Evolutionary conservation across 176 grass and related monocot genomes (phyloP), one percentile per base, ranked within the genome.

Genomic region (Aegilops tauschii): DNA sequence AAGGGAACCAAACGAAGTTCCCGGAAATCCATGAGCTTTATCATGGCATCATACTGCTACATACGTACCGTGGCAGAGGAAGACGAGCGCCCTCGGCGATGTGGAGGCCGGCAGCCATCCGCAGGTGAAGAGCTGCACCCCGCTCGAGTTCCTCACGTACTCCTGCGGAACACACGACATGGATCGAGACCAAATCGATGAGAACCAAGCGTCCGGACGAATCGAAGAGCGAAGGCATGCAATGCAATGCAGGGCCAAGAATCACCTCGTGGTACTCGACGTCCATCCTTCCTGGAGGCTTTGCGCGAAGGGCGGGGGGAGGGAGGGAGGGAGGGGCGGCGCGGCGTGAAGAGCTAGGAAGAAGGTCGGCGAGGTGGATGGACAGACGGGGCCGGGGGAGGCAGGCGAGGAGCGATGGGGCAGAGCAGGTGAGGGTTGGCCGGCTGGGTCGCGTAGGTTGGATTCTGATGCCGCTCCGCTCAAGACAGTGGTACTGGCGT

Each of bases 71-170:
- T 98, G 96, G 85, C 96, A 98, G 39, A 98, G 96, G 84, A 98
- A 98, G 89, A 98, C 90, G 61, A 98, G 93, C 35, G 96, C 96
- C 87, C 94, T 98, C 8, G 96, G 90, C 49, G 91, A 72, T 44
- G 88, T 39, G 37, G 84, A 83, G 5, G 58, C 25, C 12, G 96
- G 96, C 14, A 95, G 54, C 96, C 96, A 98, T 76, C 91, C 94
- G 88, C 96, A 98, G 49, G 96, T 98, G 88, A 98, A 98, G 73
- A 98, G 93, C 77, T 86, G 90, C 85, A 95, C 58, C 12, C 96
- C 96, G 87, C 93, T 94, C 69, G 83, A 71, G 88, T 82, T 98
- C 92, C 35, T 83, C 47, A 98, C 92, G 63, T 95, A 98, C 69
- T 93, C 96, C 96, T 98, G 50, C 50, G 84, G 30, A 34, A 34